Evolutionary conservation across 1,284 basidiomycete species (phyloP).

Genomic region (Pseudomicrostroma phylloplanum): DNA sequence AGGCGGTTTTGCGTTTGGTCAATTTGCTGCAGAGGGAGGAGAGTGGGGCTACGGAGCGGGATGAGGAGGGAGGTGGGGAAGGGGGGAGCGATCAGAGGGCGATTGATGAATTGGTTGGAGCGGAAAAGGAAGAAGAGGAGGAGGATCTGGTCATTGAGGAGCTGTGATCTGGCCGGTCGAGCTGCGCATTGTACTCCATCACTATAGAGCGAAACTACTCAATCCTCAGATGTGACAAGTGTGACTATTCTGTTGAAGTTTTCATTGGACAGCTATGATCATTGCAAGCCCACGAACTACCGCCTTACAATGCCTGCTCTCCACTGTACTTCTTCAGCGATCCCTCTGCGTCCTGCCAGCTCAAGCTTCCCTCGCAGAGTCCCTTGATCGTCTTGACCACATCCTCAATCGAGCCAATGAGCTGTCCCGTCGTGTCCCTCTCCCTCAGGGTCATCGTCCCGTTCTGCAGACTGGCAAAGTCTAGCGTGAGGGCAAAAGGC

Average conservation of each 20-base stretch:
- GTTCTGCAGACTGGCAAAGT: constrained; percentile 78
- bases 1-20: constrained; percentile 45
- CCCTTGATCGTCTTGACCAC: constrained; percentile 68
- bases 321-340: constrained; percentile 77
- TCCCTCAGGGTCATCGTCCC: constrained; percentile 57
- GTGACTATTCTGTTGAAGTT: too few relatives aligned
- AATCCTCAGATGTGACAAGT: too few relatives aligned
- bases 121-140: constrained; percentile 19
- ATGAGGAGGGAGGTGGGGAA: constrained; percentile 19
- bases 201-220: too few relatives aligned
- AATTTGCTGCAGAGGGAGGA: constrained; percentile 49
- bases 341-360: constrained; percentile 72
- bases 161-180: constrained; percentile 16
- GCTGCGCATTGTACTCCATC: too few relatives aligned
- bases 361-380: constrained; percentile 50
- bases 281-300: not conserved
- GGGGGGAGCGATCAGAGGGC: constrained; percentile 18
- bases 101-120: constrained; percentile 10
- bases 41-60: constrained; percentile 30
- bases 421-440: constrained; percentile 86
- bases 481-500: constrained; percentile 89
- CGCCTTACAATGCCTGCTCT: constrained; percentile 59
- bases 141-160: constrained; percentile 45
- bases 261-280: not conserved
- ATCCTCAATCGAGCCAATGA: constrained; percentile 85